Base-by-base conservation (phyloP, 495 filamentous ascomycete species). In the Annulohypoxylon bovei region DNA sequence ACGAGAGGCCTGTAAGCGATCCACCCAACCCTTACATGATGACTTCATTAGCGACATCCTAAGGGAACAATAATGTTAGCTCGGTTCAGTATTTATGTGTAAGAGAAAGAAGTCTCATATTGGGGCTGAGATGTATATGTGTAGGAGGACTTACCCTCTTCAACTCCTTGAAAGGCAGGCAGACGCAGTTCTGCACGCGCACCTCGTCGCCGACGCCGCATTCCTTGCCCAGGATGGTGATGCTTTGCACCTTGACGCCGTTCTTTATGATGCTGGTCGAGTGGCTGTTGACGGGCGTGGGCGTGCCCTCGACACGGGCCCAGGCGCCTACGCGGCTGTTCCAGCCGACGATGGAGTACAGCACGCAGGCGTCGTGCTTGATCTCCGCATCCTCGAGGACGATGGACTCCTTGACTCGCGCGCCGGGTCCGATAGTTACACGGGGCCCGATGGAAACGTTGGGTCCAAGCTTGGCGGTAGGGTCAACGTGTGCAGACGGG, bases 341-440 rank as follows among this genome's bases (percentile, higher is more conserved):
- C 95, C 95, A 99, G 53, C 95, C 95, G 67, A 99, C 93, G 73
- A 99, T 98, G 3, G 94, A 91, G 81, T 98, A 97, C 76, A 99
- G 81, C 33, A 99, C 89, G 71, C 95, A 98, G 23, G 95, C 93
- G 77, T 98, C 96, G 75, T 98, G 95, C 85, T 93, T 96, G 79
- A 99, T 93, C 81, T 99, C 96, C 9, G 89, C 85, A 67, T 98
- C 95, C 80, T 98, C 95, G 4, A 99, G 84, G 6, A 99, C 92
- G 76, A 99, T 97, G 0, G 93, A 90, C 80, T 99, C 96, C 86
- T 97, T 98, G 71, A 99, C 83, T 76, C 95, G 91, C 18, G 89
- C 95, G 65, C 95, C 95, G 30, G 95, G 89, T 25, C 94, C 96
- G 62, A 99, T 87, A 25, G 87, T 80, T 11, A 84, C 95, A 63